A percentile compares a stretch with the other conserved stretches of the same genome.
These are phyloP conservation scores for Russula abietina DNA, from an alignment of 768 basidiomycete genomes.

Conservation along the genomic window DNA sequence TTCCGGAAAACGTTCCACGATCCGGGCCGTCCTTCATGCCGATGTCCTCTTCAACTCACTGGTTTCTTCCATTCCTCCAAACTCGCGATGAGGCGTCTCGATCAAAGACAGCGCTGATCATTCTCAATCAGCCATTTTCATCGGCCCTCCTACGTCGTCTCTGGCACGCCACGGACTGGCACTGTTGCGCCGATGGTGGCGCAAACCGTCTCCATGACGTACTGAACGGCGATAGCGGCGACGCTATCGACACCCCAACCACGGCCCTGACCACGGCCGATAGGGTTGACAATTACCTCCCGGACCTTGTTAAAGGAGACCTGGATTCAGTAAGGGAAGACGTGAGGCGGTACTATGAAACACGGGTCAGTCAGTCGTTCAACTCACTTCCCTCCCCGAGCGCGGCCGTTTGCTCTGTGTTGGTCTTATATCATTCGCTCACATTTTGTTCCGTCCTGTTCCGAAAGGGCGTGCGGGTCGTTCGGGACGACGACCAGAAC, in stretches of 20 bases:
- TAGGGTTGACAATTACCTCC: constrained; percentile 50
- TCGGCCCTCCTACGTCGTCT: constrained; percentile 51
- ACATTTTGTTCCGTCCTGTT: neutral
- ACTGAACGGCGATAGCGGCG: neutral
- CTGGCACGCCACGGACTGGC: constrained; percentile 35
- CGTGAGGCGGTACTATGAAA: constrained; percentile 62
- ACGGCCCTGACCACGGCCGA: neutral
- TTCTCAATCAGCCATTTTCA: constrained; percentile 88
- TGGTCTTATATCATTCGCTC: neutral
- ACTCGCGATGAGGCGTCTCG: neutral
- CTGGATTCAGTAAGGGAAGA: constrained; percentile 80
- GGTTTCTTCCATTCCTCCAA: constrained; percentile 21
- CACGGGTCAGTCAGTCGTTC: constrained; percentile 39
- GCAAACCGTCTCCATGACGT: constrained; percentile 61
- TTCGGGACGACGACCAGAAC: constrained; percentile 65
- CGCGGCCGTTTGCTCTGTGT: neutral
- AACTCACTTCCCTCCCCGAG: neutral
- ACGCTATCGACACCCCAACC: neutral
- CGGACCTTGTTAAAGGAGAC: constrained; percentile 90
- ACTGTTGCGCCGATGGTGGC: constrained; percentile 53
- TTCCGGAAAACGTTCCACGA: neutral
- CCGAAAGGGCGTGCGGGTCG: constrained; percentile 57
- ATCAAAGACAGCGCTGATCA: constrained; percentile 52
- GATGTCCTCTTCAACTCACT: constrained; percentile 4
- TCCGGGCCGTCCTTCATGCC: neutral